phyloP scores from a whole-genome alignment of 208 protist species.

The Tritrichomonas musculus region DNA sequence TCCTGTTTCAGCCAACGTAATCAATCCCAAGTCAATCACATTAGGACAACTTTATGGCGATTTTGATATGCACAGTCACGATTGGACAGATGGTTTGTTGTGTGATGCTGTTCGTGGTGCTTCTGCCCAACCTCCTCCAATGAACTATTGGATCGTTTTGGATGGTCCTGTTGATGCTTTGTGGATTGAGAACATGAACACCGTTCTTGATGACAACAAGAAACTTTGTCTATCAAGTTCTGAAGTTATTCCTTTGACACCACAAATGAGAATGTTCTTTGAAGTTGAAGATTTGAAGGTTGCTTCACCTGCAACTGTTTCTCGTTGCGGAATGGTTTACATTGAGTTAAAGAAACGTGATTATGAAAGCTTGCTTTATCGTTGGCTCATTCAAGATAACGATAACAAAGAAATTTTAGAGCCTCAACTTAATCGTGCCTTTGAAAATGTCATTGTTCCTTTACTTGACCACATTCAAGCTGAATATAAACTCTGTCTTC shows the following conservation, averaged over 20 bases:
- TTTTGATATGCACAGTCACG: constrained; percentile 61
- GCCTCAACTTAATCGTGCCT: background rate
- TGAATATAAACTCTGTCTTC: background rate
- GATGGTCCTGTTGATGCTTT: constrained; percentile 95
- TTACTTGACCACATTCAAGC: background rate
- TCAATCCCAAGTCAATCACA: constrained; percentile 93
- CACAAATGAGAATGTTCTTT: constrained; percentile 82
- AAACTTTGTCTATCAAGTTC: constrained; percentile 85
- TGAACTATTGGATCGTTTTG: constrained; percentile 85
- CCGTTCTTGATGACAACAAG: constrained; percentile 95
- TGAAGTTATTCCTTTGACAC: constrained; percentile 81
- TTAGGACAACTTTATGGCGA: constrained; percentile 91
- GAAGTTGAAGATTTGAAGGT: constrained; percentile 90
- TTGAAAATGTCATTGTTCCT: background rate
- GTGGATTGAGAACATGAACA: constrained; percentile 99
- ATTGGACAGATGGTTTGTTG: constrained; percentile 68
- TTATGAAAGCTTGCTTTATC: constrained; percentile 53
- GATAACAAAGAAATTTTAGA: background rate
- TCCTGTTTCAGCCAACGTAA: constrained; percentile 66
- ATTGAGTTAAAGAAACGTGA: constrained; percentile 76
- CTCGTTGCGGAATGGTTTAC: constrained; percentile 95
- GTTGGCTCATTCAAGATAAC: background rate
- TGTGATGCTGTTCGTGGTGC: constrained; percentile 67
- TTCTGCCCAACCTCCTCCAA: constrained; percentile 57
- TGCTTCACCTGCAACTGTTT: constrained; percentile 94